Evolutionary conservation across 73 alveolate genomes (phyloP), one percentile per base, ranked within the genome.

Genomic region (Paramecium bursaria): DNA sequence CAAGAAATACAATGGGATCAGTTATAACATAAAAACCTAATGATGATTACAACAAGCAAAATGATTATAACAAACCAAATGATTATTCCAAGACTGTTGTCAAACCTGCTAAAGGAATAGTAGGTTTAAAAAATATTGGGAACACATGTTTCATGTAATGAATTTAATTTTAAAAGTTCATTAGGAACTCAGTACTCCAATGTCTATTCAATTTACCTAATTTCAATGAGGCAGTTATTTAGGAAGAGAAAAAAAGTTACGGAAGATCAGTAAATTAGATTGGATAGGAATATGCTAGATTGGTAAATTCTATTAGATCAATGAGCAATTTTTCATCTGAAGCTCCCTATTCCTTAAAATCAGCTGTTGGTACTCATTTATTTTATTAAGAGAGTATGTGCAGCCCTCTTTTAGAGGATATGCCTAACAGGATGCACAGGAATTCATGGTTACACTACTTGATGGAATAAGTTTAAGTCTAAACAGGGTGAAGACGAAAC

Each of bases 131-230:
- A 30, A 92, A 92, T 50, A 90, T 92, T 50, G 97, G 97, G 19
- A 92, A 92, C 75, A 92, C 97, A 9, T 92, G 97, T 50, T 92
- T 92, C 60, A 86, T 92, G 95, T 79, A 79, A 77, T 52, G 14
- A 9, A 27, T 15, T 15, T 2, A 7, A 19, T 51, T 5, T 51
- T 2, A 25, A 21, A 50, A n/a, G n/a, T 10, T 25, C 19, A 13
- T 33, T 17, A 79, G 89, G 88, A 94, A 88, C 51, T 90, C 99
- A 46, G 98, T 98, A 23, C 50, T 96, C 23, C 92, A 96, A 88
- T 96, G 99, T 51, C 86, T 96, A 31, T 79, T 86, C 75, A 92
- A 95, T 76, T 88, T 92, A 49, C 91, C 96, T 90, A 96, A 93
- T 52, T 85, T 96, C 10, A 92, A 95, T 50, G 98, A 96, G 82